These are phyloP conservation scores for Pichia phayaonensis DNA, from an alignment of 805 yeast species.

Conservation along the genomic window DNA sequence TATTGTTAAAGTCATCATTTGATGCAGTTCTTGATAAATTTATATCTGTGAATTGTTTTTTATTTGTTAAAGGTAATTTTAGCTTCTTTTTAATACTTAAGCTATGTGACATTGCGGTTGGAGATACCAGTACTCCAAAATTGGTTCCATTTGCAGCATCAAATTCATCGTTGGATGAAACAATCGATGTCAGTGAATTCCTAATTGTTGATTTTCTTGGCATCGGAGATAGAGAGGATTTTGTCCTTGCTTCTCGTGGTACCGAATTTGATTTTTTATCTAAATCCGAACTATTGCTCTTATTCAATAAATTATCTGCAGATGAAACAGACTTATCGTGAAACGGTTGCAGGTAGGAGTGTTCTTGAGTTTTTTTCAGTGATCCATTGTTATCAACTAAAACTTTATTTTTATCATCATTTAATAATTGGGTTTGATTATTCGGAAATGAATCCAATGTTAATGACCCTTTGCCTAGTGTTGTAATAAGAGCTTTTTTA, in stretches of 20 bases:
- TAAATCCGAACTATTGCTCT: neutral
- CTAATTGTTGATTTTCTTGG: slow-evolving; percentile 4
- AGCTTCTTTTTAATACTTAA: slow-evolving; percentile 12
- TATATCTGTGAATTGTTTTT: slow-evolving; percentile 5
- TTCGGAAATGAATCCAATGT: slow-evolving; percentile 28
- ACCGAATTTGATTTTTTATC: neutral
- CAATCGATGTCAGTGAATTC: neutral
- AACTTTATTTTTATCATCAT: neutral
- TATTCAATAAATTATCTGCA: neutral
- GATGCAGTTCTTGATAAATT: slow-evolving; percentile 9
- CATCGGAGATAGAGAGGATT: slow-evolving; percentile 2
- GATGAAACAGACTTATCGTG: neutral
- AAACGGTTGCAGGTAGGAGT: too few species aligned
- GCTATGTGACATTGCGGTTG: slow-evolving; percentile 3
- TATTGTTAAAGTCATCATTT: slow-evolving; percentile 3
- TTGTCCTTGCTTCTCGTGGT: neutral
- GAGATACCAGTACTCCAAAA: neutral
- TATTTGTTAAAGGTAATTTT: slow-evolving; percentile 9
- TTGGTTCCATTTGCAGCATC: slow-evolving; percentile 4
- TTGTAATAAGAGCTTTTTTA: slow-evolving; percentile 37
- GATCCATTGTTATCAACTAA: neutral
- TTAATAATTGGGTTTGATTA: slow-evolving; percentile 4
- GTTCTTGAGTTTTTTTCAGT: neutral
- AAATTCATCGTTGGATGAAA: slow-evolving; percentile 6
- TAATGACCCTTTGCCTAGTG: slow-evolving; percentile 44